Evolutionary conservation across 2,329 filamentous ascomycete genomes (phyloP).

Genomic region (Beauveria varroae): DNA sequence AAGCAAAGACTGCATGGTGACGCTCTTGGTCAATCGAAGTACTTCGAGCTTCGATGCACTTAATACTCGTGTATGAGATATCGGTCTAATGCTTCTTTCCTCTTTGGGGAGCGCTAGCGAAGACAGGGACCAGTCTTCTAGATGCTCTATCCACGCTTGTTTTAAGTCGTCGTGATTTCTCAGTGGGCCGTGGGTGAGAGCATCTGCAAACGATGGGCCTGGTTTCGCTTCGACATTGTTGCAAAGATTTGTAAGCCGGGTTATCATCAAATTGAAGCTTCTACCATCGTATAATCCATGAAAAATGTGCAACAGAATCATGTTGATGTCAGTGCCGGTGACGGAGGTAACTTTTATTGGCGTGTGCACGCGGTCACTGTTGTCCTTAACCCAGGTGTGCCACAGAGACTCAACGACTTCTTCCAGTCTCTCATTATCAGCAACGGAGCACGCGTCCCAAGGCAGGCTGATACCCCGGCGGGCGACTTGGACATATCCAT

Average conservation of each 20-base stretch:
- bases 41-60: conserved; percentile 10
- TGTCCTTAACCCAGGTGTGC: conserved; percentile 45
- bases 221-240: conserved; percentile 15
- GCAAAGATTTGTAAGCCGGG: conserved; percentile 36
- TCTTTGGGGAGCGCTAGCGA: conserved; percentile 1
- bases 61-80: background rate
- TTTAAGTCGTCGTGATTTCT: conserved; percentile 31
- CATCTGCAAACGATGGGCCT: conserved; percentile 55
- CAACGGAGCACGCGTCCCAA: conserved; percentile 34
- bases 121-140: conserved; percentile 29
- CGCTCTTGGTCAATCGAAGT: conserved; percentile 17
- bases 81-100: background rate
- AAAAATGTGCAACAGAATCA: conserved; percentile 64
- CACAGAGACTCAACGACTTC: conserved; percentile 28
- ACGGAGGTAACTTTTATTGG: conserved; percentile 47
- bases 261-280: conserved; percentile 63
- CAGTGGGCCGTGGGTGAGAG: conserved; percentile 63
- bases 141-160: conserved; percentile 60
- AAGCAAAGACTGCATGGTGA: conserved; percentile 24
- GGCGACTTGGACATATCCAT: conserved; percentile 71
- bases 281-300: conserved; percentile 83
- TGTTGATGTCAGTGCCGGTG: conserved; percentile 15
- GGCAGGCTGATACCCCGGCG: conserved; percentile 33
- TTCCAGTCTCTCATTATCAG: conserved; percentile 24
- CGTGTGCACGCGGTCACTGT: conserved; percentile 37